Evolutionary conservation across 495 filamentous ascomycete species (phyloP).

Genomic region (Penicillium soppii): DNA sequence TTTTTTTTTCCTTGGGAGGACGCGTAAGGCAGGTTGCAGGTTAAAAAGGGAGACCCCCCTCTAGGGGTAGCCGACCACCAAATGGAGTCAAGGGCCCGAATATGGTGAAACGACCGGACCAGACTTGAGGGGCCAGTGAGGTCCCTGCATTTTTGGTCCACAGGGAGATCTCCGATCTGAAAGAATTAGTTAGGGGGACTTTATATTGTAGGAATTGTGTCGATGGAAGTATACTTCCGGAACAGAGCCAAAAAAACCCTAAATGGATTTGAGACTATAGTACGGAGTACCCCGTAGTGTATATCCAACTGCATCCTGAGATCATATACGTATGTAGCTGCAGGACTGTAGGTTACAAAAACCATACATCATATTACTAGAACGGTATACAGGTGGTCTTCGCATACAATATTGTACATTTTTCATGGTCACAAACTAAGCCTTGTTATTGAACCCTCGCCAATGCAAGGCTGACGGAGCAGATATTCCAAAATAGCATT

Average conservation of each 20-base stretch:
- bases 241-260: neutral
- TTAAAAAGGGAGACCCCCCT: constrained; percentile 18
- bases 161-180: constrained; percentile 1
- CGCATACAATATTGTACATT: neutral
- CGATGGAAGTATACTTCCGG: neutral
- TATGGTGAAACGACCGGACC: constrained; percentile 37
- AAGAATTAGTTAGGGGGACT: neutral
- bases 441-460: neutral
- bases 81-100: constrained; percentile 36
- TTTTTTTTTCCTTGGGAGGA: constrained; percentile 21
- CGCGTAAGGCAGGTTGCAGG: constrained; percentile 36
- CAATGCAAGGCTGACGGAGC: neutral
- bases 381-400: no score
- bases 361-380: neutral
- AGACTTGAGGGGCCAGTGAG: constrained; percentile 15
- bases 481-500: constrained; percentile 2
- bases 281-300: neutral
- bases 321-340: neutral
- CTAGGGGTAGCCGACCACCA: constrained; percentile 16
- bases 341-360: neutral
- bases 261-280: neutral
- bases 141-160: constrained; percentile 20
- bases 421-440: no score
- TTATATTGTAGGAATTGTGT: neutral
- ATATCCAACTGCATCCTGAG: neutral